Evolutionary conservation across 148 eudicot genomes (phyloP).

Genomic region (Fallopia convolvulus): DNA sequence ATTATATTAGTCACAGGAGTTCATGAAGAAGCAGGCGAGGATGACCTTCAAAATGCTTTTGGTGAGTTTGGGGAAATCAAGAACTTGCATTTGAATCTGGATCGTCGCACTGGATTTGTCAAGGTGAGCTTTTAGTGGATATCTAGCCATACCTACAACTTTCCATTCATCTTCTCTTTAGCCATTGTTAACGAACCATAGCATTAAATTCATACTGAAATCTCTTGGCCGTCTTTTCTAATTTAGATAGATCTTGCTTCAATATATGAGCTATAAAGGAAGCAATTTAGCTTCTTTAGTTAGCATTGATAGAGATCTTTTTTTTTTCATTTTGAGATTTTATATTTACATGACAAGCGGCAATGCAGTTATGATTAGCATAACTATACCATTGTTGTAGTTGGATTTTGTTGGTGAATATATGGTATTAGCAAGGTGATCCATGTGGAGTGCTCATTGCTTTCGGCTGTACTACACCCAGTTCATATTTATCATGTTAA

Average conservation of each 20-base stretch:
- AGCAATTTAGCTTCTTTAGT: background rate
- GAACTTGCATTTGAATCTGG: constrained; percentile 89
- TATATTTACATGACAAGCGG: background rate
- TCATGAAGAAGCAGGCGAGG: constrained; percentile 92
- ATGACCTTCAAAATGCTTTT: constrained; percentile 68
- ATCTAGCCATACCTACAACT: background rate
- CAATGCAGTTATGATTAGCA: background rate
- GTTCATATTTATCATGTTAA: background rate
- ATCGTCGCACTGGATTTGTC: constrained; percentile 92
- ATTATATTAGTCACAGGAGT: constrained; percentile 77
- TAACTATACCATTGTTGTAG: background rate
- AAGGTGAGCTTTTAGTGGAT: constrained; percentile 35
- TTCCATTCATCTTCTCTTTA: background rate
- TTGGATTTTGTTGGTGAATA: background rate
- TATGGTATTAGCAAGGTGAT: too few species aligned
- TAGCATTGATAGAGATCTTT: background rate
- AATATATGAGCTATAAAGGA: background rate
- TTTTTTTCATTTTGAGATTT: background rate
- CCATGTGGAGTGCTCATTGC: background rate
- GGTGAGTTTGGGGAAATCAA: constrained; percentile 78
- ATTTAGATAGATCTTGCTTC: background rate
- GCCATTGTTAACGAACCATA: background rate
- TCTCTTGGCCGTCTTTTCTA: too few species aligned
- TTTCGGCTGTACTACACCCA: background rate
- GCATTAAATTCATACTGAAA: background rate